These are phyloP conservation scores for Diaporthe citrichinensis DNA, from an alignment of 2,329 filamentous ascomycete species.

Conservation along the genomic window DNA sequence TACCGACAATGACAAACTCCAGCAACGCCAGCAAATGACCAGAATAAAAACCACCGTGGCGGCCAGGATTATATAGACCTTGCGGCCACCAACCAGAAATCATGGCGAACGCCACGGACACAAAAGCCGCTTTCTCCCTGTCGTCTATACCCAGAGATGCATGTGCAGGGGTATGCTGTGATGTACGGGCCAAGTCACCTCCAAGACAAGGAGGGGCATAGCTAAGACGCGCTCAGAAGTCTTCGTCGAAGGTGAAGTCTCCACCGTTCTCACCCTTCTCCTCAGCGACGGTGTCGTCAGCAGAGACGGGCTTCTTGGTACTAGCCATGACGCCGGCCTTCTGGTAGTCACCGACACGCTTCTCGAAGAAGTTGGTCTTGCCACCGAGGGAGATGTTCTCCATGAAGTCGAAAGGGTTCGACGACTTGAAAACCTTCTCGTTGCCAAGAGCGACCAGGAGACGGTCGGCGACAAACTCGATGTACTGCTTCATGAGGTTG, in stretches of 20 bases:
- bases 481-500: conserved; percentile 99
- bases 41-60: conserved; percentile 13
- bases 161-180: conserved; percentile 26
- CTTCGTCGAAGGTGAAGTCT: conserved; percentile 94
- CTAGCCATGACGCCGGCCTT: conserved; percentile 99
- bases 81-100: conserved; percentile 23
- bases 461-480: conserved; percentile 98
- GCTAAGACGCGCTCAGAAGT: conserved; percentile 78
- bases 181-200: conserved; percentile 17
- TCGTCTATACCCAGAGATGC: conserved; percentile 40
- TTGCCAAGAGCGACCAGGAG: conserved; percentile 94
- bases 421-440: conserved; percentile 90
- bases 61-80: conserved; percentile 27
- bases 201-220: conserved; percentile 31
- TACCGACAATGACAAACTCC: conserved; percentile 35
- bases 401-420: conserved; percentile 99
- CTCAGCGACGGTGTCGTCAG: conserved; percentile 61
- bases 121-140: conserved; percentile 28
- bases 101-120: conserved; percentile 27
- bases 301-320: conserved; percentile 75
- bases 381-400: conserved; percentile 99
- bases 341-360: conserved; percentile 99
- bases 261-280: conserved; percentile 73
- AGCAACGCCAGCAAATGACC: conserved; percentile 40
- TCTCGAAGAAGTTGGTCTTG: conserved; percentile 99